Evolutionary conservation across 768 basidiomycete species (phyloP).

Genomic region (Clitopilus passeckerianus): DNA sequence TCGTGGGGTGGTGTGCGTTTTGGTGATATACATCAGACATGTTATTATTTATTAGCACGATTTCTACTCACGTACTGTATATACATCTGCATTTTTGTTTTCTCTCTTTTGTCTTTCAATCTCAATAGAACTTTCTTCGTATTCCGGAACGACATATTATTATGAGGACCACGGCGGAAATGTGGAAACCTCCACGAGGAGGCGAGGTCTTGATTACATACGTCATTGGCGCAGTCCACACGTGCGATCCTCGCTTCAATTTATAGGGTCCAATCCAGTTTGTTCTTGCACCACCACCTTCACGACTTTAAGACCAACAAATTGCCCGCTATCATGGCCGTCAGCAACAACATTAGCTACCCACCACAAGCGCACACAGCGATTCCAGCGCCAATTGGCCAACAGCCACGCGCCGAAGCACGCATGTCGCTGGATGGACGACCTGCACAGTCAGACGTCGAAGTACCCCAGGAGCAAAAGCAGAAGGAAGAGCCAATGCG

Average conservation of each 20-base stretch:
- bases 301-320: neutral
- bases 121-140: too few relatives aligned
- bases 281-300: neutral
- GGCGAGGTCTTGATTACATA: neutral
- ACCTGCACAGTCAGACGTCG: neutral
- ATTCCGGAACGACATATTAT: too few relatives aligned
- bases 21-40: conserved; percentile 36
- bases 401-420: neutral
- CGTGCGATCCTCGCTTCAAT: neutral
- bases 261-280: too few relatives aligned
- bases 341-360: neutral
- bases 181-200: too few relatives aligned
- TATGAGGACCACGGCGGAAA: too few relatives aligned
- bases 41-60: neutral
- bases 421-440: neutral
- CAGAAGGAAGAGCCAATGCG: neutral
- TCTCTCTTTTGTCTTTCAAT: too few relatives aligned
- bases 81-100: neutral
- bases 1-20: conserved; percentile 89
- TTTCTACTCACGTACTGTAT: neutral
- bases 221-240: neutral
- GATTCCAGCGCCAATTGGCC: neutral
- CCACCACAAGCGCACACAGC: neutral
- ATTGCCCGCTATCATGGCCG: neutral
- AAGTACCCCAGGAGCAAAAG: neutral